These are phyloP conservation scores for Berberis vulgaris DNA, from an alignment of 164 flowering plant genomes.

Conservation along the genomic window DNA sequence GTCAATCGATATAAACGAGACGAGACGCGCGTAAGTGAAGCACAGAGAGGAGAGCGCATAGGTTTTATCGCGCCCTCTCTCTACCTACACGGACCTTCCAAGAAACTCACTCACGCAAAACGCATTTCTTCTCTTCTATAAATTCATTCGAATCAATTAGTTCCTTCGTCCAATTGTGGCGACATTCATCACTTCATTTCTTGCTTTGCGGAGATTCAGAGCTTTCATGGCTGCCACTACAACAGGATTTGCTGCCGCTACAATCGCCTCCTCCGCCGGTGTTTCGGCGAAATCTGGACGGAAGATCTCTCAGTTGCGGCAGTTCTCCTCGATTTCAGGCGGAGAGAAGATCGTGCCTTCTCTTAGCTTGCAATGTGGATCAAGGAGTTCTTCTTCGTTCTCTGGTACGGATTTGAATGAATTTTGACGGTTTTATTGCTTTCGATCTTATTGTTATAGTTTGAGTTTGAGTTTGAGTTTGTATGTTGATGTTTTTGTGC, in stretches of 20 bases:
- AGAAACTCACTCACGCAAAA: no score
- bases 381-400: slow-evolving; percentile 4
- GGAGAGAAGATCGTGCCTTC: slow-evolving; percentile 2
- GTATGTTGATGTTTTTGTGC: neutral
- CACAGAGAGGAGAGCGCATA: no score
- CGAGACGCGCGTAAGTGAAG: no score
- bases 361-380: slow-evolving; percentile 16
- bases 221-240: slow-evolving; percentile 6
- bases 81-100: no score
- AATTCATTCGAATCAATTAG: no score
- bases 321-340: slow-evolving; percentile 1
- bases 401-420: no score
- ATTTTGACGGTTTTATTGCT: no score
- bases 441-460: no score
- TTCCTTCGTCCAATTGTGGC: neutral
- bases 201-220: neutral
- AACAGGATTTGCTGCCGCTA: neutral
- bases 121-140: no score
- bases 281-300: slow-evolving; percentile 2
- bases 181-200: neutral
- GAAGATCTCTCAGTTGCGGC: slow-evolving; percentile 4
- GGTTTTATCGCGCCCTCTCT: no score
- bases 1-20: no score
- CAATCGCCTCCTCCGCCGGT: slow-evolving; percentile 2
- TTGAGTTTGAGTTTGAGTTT: no score